Conservation (phyloP, 2,329 filamentous ascomycete genomes). For the Fusarium cyanostomum region DNA sequence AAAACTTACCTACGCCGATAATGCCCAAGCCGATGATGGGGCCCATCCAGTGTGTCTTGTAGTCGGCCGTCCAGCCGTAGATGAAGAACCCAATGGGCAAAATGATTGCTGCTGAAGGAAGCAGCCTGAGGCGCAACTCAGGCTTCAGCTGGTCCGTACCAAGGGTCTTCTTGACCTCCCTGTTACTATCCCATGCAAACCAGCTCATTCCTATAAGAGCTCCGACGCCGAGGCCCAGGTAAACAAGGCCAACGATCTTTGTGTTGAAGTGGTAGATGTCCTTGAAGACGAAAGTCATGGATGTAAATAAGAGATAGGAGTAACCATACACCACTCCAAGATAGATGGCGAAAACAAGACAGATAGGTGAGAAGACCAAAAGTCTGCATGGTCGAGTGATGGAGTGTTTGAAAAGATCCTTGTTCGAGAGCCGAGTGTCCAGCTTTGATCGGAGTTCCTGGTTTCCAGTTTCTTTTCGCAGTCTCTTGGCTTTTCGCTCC, state of each 20-base stretch:
- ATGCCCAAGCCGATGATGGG: slow-evolving; percentile 20
- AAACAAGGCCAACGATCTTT: slow-evolving; percentile 33
- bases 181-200: slow-evolving; percentile 24
- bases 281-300: slow-evolving; percentile 61
- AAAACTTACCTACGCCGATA: slow-evolving; percentile 18
- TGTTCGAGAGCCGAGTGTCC: slow-evolving; percentile 44
- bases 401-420: slow-evolving; percentile 49
- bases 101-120: slow-evolving; percentile 15
- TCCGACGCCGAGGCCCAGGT: slow-evolving; percentile 33
- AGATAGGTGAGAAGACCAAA: slow-evolving; percentile 59
- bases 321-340: slow-evolving; percentile 63
- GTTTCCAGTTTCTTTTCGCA: slow-evolving; percentile 52
- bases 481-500: slow-evolving; percentile 47
- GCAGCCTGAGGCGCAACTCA: slow-evolving; percentile 15
- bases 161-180: not conserved
- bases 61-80: slow-evolving; percentile 32
- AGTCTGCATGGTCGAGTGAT: slow-evolving; percentile 59
- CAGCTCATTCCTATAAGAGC: slow-evolving; percentile 6
- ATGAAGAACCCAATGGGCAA: slow-evolving; percentile 23
- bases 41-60: slow-evolving; percentile 21
- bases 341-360: slow-evolving; percentile 58
- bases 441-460: slow-evolving; percentile 58
- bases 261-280: slow-evolving; percentile 52
- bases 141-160: not conserved
- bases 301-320: slow-evolving; percentile 64